phyloP scores from a whole-genome alignment of 2,329 filamentous ascomycete species.

The Macroventuria anomochaeta region DNA sequence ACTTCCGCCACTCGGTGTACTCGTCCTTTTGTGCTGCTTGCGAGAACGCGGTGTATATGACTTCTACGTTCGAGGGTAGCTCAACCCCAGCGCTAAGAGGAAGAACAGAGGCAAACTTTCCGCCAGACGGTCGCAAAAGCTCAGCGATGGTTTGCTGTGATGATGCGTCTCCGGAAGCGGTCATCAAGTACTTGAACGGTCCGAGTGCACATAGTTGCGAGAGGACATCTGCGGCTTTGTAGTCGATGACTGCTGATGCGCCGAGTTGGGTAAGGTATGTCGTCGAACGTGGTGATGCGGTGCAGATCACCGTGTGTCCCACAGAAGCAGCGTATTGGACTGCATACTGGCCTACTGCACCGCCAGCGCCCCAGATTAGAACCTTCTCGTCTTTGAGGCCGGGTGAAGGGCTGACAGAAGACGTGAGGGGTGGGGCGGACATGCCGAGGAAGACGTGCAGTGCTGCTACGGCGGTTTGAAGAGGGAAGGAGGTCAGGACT shows the following conservation, averaged over 20 bases:
- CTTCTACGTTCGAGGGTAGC: background rate
- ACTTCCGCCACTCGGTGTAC: background rate
- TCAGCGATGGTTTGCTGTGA: background rate
- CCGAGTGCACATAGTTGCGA: background rate
- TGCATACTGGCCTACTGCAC: constrained; percentile 37
- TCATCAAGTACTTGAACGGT: background rate
- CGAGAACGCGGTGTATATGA: background rate
- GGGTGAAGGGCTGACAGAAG: background rate
- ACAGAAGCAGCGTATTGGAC: constrained; percentile 27
- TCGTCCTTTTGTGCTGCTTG: background rate
- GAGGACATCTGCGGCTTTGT: background rate
- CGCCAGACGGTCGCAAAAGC: background rate
- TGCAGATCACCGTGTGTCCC: background rate
- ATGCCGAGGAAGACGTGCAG: background rate
- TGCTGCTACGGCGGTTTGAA: background rate
- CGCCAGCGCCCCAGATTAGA: constrained; percentile 38
- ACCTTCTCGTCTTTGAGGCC: constrained; percentile 27
- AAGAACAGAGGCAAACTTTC: background rate
- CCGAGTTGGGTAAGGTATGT: background rate
- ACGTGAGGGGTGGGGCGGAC: too few relatives aligned
- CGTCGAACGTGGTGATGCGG: background rate
- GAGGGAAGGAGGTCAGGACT: background rate
- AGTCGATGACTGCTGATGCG: background rate
- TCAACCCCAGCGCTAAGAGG: background rate
- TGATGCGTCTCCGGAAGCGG: background rate